Base-by-base conservation (phyloP, 2,329 filamentous ascomycete species). In the Fusarium circinatum region DNA sequence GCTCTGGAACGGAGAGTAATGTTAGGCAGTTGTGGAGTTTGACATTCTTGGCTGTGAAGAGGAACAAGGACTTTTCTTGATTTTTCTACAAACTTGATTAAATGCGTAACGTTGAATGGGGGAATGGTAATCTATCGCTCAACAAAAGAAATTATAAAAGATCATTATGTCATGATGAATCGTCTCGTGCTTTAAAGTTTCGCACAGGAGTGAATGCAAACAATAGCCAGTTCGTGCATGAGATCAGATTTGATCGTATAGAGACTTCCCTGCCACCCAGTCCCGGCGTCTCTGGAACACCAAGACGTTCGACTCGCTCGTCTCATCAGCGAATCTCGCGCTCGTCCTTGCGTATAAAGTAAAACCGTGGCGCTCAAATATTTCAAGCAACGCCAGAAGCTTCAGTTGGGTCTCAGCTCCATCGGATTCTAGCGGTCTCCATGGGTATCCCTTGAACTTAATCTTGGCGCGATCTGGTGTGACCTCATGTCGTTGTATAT, bases 1-100 rank as follows among this genome's bases (percentile, higher is more conserved):
- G 62, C 1, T 71, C 73, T 6, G 70, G 70, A 13, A 74, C 71
- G 0, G 74, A 75, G 42, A 74, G 73, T 15, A 74, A 75, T 26
- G 65, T 75, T 7, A 38, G 73, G 7, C 73, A 75, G n/a, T 51
- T 75, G 4, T 75, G 74, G 74, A 75, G 74, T 48, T 47, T 75
- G 14, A 72, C 65, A 3, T 75, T 75, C 12, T 59, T 75, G 8
- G 73, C 74, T 2, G 68, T 75, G 2, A 76, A 51, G 32, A 69
- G 73, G n/a, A 66, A 70, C 2, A 52, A 48, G 9, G 5, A 6
- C 0, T 71, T 62, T 26, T 24, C 18, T 2, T 66, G 4, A 45
- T 9, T 5, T 20, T 8, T 11, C 10, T 24, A 13, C 5, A 10
- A 2, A 10, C 14, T 32, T 34, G 18, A 26, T 9, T 3, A 24